Conservation (phyloP, 1,284 basidiomycete species). For the Mycena sp. region DNA sequence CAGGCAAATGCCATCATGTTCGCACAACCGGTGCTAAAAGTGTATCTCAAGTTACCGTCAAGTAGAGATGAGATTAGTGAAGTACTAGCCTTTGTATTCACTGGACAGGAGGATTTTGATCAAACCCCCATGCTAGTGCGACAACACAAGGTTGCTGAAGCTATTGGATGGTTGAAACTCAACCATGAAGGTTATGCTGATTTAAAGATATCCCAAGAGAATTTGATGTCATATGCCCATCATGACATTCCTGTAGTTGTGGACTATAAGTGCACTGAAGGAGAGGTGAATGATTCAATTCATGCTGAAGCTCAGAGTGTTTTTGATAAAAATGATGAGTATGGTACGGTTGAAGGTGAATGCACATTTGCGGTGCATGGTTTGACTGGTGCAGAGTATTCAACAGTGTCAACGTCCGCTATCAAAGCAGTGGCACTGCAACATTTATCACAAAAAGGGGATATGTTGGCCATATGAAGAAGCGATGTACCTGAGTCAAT, state of each 20-base stretch:
- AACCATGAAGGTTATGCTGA: conserved; percentile 44
- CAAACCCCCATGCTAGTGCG: conserved; percentile 38
- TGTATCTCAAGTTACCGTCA: conserved; percentile 37
- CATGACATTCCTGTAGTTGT: conserved; percentile 21
- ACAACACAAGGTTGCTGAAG: conserved; percentile 31
- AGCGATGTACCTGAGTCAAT: conserved; percentile 22
- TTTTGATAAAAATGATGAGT: conserved; percentile 37
- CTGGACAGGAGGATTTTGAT: conserved; percentile 35
- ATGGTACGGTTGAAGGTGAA: conserved; percentile 35
- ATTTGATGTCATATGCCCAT: conserved; percentile 16
- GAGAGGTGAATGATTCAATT: conserved; percentile 32
- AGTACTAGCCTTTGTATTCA: conserved; percentile 37
- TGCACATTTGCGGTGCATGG: conserved; percentile 46
- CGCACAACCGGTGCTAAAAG: conserved; percentile 32
- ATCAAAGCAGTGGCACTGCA: conserved; percentile 33
- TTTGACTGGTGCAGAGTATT: conserved; percentile 39
- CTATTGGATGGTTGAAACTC: conserved; percentile 42
- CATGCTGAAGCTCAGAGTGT: conserved; percentile 26
- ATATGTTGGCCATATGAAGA: conserved; percentile 33
- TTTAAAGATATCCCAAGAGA: conserved; percentile 36
- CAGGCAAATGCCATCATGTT: conserved; percentile 37
- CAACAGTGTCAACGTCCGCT: conserved; percentile 25
- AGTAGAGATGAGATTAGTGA: conserved; percentile 33
- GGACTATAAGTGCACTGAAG: conserved; percentile 10
- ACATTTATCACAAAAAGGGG: conserved; percentile 30